Base-by-base conservation (phyloP, 2,329 filamentous ascomycete genomes). In the Pseudonectria buxi region DNA sequence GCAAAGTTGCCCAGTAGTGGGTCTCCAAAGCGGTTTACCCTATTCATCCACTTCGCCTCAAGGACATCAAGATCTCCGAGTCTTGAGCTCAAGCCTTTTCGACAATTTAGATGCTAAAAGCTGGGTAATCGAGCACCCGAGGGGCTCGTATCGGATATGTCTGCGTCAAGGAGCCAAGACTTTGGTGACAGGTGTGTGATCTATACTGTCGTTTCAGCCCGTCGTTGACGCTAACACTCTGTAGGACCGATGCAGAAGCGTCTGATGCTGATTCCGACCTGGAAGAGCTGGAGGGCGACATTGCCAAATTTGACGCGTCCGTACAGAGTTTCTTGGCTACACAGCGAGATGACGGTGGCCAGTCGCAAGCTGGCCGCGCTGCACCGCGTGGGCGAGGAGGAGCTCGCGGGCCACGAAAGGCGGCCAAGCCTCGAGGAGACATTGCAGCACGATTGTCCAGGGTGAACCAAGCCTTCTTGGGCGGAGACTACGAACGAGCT, bases 381-480 rank as follows among this genome's bases (percentile, higher is more conserved):
- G 46, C 40, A 6, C 27, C 36, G 14, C 51, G 54, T 16, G 54
- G 51, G 13, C 50, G 51, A 35, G 52, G 63, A 22, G 47, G 63
- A 18, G 39, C 55, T 30, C 57, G 65, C 11, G 72, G 72, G 6
- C 72, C 72, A 16, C 65, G 74, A 13, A 77, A 79, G 54, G 72
- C 77, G 15, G 78, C 76, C 7, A 81, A 85, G 54, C 81, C 80
- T 12, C 76, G 80, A 29, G 77, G 72, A 27, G 80, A 87, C 47
- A 85, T 88, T 56, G 86, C 81, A 50, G 67, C 74, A 27, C 68
- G 81, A 28, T 69, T 88, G 32, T 71, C 74, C 30, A 68, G 74
- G 51, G 84, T 85, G 3, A 84, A 79, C 39, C 70, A 80, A 40
- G 76, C 78, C 4, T 88, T 81, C 51, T 68, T 86, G 39, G 66